Evolutionary conservation across 176 grass and related monocot genomes (phyloP), one percentile per base, ranked within the genome.

Genomic region (Carex kokanica): DNA sequence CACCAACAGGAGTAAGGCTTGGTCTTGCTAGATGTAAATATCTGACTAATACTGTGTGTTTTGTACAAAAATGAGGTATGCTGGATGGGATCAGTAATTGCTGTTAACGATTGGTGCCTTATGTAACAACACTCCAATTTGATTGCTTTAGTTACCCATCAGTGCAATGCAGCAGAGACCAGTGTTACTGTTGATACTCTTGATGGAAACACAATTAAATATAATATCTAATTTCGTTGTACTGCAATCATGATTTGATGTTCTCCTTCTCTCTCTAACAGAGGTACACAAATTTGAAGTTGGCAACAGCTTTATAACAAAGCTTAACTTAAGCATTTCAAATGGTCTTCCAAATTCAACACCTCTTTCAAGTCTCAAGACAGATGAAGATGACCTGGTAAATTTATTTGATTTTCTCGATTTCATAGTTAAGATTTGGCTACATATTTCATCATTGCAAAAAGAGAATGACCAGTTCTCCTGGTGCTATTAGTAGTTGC

Each of bases 371-470:
- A 79, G 9, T 6, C 64, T 89, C 72, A 94, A 83, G 54, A 90
- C 79, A 8, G 81, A 97, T 59, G 95, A 97, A 62, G 78, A 83
- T 25, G 92, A 94, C 71, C 79, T 97, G 92, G 95, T 97, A 88
- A 64, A 21, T 60, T 18, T 78, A 74, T 69, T 13, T n/a, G 5
- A 32, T 60, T 84, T 12, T 43, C 8, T 20, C 1, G 0, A 11
- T 71, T 8, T 45, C 17, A 45, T 71, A 20, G 36, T 71, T 43
- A 43, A 21, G 18, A 43, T 71, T 45, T 45, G 7, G 8, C 17
- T 71, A 71, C 66, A 70, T 43, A 63, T 63, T 61, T 61, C 16
- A n/a, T 58, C 56, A n/a, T 58, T 61, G 59, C 59, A 61, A 61
- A 60, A 60, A 61, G 20, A 20, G 8, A 1, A 47, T 61, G 11